Evolutionary conservation across 371 early-diverging fungal genomes (phyloP).

Genomic region (Apophysomyces variabilis): DNA sequence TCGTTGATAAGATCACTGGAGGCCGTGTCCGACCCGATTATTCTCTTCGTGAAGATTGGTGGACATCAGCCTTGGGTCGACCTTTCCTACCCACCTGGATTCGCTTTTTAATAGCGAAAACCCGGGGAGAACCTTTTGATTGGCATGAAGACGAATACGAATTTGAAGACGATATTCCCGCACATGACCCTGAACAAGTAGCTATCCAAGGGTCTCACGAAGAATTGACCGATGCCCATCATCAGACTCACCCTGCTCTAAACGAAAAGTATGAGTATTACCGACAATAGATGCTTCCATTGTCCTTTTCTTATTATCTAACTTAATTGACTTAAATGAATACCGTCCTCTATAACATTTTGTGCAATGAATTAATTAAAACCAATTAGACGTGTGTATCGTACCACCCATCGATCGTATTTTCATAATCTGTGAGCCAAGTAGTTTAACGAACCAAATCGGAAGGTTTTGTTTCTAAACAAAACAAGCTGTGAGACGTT

Average conservation of each 20-base stretch:
- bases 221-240: not conserved
- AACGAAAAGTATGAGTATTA: slow-evolving; percentile 3
- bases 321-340: too few species aligned
- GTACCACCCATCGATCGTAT: too few species aligned
- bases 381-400: too few species aligned
- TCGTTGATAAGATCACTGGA: slow-evolving; percentile 52
- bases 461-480: too few species aligned
- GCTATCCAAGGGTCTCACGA: not conserved
- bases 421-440: too few species aligned
- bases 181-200: not conserved
- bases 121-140: slow-evolving; percentile 33
- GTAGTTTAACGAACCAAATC: too few species aligned
- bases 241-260: not conserved
- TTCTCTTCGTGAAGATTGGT: slow-evolving; percentile 52
- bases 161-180: slow-evolving; percentile 19
- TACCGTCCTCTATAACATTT: too few species aligned
- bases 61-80: slow-evolving; percentile 41
- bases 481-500: too few species aligned
- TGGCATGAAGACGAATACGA: slow-evolving; percentile 41
- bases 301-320: too few species aligned
- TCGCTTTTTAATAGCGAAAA: slow-evolving; percentile 39
- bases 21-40: slow-evolving; percentile 58
- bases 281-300: not conserved
- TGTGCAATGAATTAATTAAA: too few species aligned
- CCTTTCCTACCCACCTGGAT: slow-evolving; percentile 46